phyloP scores from a whole-genome alignment of 768 basidiomycete genomes.

The Mycena epipterygia region DNA sequence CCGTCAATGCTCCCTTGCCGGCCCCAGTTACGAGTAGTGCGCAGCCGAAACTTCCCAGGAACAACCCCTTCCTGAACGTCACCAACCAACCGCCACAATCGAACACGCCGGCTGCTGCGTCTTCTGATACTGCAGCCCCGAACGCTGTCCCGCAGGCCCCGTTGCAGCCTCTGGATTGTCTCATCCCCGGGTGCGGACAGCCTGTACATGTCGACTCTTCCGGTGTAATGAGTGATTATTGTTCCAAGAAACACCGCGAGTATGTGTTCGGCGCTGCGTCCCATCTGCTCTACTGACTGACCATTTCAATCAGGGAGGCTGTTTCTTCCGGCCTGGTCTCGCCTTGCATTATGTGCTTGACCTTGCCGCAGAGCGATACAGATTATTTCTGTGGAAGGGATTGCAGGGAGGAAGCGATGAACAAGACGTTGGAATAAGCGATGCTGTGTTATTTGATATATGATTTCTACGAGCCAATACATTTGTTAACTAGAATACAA shows the following conservation, averaged over 20 bases:
- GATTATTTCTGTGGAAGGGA: conserved; percentile 75
- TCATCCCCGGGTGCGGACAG: conserved; percentile 70
- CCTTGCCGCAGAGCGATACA: conserved; percentile 66
- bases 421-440: conserved; percentile 51
- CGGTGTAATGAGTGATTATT: conserved; percentile 68
- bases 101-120: conserved; percentile 29
- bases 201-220: conserved; percentile 67
- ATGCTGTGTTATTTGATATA: background rate
- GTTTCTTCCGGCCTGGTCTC: conserved; percentile 63
- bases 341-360: conserved; percentile 76
- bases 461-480: background rate
- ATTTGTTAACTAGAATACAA: background rate
- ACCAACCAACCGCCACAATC: conserved; percentile 3
- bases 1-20: conserved; percentile 1
- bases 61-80: conserved; percentile 35
- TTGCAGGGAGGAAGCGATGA: conserved; percentile 73
- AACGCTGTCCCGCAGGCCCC: conserved; percentile 52
- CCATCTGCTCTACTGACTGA: background rate
- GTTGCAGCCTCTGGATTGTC: conserved; percentile 58
- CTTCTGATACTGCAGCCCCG: conserved; percentile 48
- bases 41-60: conserved; percentile 27
- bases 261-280: conserved; percentile 50
- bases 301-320: conserved; percentile 62
- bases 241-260: conserved; percentile 75
- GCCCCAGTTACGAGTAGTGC: conserved; percentile 7